Conservation (phyloP, 23 red algal genomes). For the Gracilaria caudata region DNA sequence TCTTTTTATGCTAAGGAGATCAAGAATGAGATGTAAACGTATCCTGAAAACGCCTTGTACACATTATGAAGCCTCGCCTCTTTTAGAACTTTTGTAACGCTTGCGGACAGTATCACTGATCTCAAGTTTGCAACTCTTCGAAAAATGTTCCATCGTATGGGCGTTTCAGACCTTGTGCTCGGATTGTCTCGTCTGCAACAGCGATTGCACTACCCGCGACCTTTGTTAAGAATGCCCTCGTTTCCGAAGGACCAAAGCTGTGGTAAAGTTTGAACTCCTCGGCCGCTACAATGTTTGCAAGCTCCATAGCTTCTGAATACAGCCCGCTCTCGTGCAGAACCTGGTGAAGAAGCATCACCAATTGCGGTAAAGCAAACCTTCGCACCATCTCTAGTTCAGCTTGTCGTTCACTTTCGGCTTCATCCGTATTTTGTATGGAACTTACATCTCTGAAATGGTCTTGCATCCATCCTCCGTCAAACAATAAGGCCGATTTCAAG, state of each 20-base stretch:
- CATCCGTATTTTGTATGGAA: neutral
- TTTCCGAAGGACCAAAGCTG: slow-evolving; percentile 42
- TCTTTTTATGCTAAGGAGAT: neutral
- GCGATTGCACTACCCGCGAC: slow-evolving; percentile 43
- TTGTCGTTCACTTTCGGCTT: slow-evolving; percentile 4
- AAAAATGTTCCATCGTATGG: slow-evolving; percentile 55
- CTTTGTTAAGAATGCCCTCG: slow-evolving; percentile 39
- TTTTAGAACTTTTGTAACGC: neutral
- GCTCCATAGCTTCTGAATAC: slow-evolving; percentile 58
- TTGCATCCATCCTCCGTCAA: slow-evolving; percentile 63
- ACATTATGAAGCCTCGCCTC: neutral
- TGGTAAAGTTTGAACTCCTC: slow-evolving; percentile 57
- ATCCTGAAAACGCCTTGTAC: neutral
- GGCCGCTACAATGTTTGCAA: slow-evolving; percentile 42
- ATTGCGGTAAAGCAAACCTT: slow-evolving; percentile 52
- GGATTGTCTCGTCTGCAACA: slow-evolving; percentile 34
- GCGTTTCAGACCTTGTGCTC: neutral
- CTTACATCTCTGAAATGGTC: slow-evolving; percentile 4
- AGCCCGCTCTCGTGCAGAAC: slow-evolving; percentile 48
- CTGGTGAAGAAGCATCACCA: slow-evolving; percentile 55
- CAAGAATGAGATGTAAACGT: neutral
- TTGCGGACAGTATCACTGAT: neutral
- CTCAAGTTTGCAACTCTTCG: slow-evolving; percentile 32
- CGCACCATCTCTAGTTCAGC: slow-evolving; percentile 47
- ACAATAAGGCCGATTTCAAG: slow-evolving; percentile 25